These are phyloP conservation scores for Apiotrichum sp. DNA, from an alignment of 1,284 basidiomycete species.

Conservation along the genomic window DNA sequence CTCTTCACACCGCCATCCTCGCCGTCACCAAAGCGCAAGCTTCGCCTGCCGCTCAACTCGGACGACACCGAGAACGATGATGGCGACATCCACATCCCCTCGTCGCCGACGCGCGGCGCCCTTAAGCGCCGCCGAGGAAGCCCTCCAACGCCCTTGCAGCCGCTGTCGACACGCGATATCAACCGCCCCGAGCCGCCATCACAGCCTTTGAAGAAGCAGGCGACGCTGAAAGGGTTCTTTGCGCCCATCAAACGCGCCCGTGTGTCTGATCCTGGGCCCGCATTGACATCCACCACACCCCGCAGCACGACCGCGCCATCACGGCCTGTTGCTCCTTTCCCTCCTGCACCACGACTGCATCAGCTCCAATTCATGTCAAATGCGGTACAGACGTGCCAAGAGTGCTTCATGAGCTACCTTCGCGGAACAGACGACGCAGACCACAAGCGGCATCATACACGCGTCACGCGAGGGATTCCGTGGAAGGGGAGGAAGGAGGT, in stretches of 20 bases:
- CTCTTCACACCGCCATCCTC: constrained; percentile 7
- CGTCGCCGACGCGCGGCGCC: background rate
- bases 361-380: constrained; percentile 36
- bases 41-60: too few species aligned
- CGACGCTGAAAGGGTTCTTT: constrained; percentile 34
- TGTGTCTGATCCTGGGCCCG: background rate
- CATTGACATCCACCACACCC: background rate
- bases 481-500: constrained; percentile 30
- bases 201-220: constrained; percentile 14
- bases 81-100: background rate
- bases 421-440: constrained; percentile 44
- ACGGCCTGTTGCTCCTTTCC: too few species aligned
- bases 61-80: background rate
- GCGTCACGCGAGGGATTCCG: constrained; percentile 42
- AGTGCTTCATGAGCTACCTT: constrained; percentile 48
- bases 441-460: constrained; percentile 45
- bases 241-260: constrained; percentile 4
- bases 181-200: background rate
- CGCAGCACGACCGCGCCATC: background rate
- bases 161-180: background rate
- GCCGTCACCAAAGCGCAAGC: background rate
- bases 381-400: constrained; percentile 37
- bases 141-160: background rate
- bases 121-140: background rate
- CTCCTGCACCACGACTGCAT: constrained; percentile 8